phyloP scores from a whole-genome alignment of 345 rosid species.

The Populus pruinosa region DNA sequence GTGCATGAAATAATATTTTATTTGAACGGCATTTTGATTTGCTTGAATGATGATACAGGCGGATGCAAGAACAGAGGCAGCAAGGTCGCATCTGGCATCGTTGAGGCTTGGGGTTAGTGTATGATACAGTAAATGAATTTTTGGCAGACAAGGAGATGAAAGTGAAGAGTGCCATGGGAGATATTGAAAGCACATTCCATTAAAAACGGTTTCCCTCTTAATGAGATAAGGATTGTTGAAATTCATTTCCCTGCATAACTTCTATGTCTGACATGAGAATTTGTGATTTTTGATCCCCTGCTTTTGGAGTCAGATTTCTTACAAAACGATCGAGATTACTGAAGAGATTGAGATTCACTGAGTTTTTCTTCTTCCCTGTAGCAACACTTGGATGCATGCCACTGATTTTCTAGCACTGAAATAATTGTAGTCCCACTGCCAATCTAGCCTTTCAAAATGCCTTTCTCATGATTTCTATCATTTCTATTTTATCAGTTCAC shows the following conservation, averaged over 20 bases:
- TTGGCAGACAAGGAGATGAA: not conserved
- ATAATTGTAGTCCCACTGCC: not conserved
- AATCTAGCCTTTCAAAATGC: not conserved
- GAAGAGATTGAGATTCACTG: not conserved
- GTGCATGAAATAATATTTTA: not conserved
- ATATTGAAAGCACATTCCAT: not conserved
- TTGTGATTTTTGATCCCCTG: not conserved
- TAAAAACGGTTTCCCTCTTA: not conserved
- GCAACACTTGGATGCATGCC: not conserved
- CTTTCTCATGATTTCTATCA: too few relatives aligned
- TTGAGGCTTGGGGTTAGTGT: conserved; percentile 22
- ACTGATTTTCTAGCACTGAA: not conserved
- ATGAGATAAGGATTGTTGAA: conserved; percentile 4
- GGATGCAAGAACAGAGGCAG: conserved; percentile 80
- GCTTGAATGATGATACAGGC: conserved; percentile 39
- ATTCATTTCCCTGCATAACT: not conserved
- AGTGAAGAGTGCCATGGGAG: conserved; percentile 1
- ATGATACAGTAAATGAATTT: not conserved
- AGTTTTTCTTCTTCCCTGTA: not conserved
- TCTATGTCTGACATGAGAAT: not conserved
- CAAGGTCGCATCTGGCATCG: conserved; percentile 58
- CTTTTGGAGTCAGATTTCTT: not conserved
- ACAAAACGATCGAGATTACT: not conserved
- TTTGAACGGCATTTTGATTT: conserved; percentile 1
- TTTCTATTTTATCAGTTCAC: too few relatives aligned